These are phyloP conservation scores for Monosporascus sp. DNA, from an alignment of 2,329 filamentous ascomycete species.

Conservation along the genomic window DNA sequence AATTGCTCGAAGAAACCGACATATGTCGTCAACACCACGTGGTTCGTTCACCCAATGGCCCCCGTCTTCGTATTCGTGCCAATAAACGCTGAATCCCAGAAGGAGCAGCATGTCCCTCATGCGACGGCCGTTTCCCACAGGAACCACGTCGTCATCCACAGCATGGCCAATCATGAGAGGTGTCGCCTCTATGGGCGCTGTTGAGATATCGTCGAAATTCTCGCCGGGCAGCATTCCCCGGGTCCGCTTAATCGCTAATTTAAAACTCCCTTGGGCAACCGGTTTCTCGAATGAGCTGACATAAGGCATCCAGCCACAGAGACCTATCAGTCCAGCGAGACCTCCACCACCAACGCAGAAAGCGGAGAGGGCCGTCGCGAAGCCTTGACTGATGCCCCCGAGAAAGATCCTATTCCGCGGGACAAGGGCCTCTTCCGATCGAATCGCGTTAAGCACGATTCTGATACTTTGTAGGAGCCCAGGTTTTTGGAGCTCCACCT, in stretches of 20 bases:
- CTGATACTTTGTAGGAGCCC: slow-evolving; percentile 18
- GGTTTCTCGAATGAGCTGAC: no score
- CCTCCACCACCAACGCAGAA: slow-evolving; percentile 1
- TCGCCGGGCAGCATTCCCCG: no score
- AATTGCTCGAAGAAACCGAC: slow-evolving; percentile 7
- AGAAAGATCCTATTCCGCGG: slow-evolving; percentile 21
- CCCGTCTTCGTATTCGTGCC: slow-evolving; percentile 21
- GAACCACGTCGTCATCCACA: slow-evolving; percentile 22
- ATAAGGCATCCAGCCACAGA: slow-evolving; percentile 24
- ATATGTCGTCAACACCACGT: slow-evolving; percentile 18
- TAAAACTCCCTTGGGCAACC: no score
- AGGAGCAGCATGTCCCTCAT: slow-evolving; percentile 15
- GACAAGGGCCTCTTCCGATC: slow-evolving; percentile 16
- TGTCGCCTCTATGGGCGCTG: no score
- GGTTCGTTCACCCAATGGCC: slow-evolving; percentile 24
- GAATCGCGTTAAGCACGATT: slow-evolving; percentile 11
- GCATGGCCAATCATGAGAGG: slow-evolving; percentile 14
- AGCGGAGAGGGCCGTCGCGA: slow-evolving; percentile 17
- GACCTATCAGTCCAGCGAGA: slow-evolving; percentile 23
- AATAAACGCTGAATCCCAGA: slow-evolving; percentile 12
- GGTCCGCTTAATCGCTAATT: no score
- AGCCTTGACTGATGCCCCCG: slow-evolving; percentile 27
- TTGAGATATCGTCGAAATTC: no score
- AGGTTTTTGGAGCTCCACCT: slow-evolving; percentile 13
- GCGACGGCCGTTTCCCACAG: slow-evolving; percentile 16